Conservation (phyloP, 1,139 yeast genomes). For the Diutina neorugosa region DNA sequence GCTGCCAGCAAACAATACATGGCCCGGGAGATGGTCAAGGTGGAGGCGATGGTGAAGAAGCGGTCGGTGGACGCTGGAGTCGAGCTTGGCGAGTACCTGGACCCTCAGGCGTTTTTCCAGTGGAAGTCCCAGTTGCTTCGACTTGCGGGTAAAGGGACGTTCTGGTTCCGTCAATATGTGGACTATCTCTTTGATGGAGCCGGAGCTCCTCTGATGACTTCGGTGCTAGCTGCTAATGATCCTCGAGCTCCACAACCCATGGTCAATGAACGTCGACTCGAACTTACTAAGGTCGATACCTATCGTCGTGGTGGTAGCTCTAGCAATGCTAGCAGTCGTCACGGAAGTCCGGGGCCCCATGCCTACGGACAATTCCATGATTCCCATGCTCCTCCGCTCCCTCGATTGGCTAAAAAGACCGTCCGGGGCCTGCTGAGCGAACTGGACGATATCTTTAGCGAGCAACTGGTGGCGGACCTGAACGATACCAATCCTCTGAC, state of each 20-base stretch:
- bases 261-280: not conserved
- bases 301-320: not conserved
- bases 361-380: not conserved
- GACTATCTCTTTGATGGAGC: not conserved
- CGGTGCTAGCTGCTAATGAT: not conserved
- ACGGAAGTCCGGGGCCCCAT: not conserved
- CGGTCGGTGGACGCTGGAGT: not conserved
- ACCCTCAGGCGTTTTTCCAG: not conserved
- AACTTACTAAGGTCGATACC: not conserved
- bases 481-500: not conserved
- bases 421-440: not conserved
- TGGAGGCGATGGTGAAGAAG: not conserved
- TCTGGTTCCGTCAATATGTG: constrained; percentile 4
- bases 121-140: not conserved
- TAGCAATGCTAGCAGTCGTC: not conserved
- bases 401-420: not conserved
- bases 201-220: not conserved
- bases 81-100: not conserved
- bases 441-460: not conserved
- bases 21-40: not conserved
- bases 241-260: not conserved
- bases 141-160: not conserved
- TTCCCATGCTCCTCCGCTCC: not conserved
- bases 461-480: not conserved
- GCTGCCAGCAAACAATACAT: not conserved